Evolutionary conservation across 2,329 filamentous ascomycete genomes (phyloP).

Genomic region (Fusarium fracticaudum): DNA sequence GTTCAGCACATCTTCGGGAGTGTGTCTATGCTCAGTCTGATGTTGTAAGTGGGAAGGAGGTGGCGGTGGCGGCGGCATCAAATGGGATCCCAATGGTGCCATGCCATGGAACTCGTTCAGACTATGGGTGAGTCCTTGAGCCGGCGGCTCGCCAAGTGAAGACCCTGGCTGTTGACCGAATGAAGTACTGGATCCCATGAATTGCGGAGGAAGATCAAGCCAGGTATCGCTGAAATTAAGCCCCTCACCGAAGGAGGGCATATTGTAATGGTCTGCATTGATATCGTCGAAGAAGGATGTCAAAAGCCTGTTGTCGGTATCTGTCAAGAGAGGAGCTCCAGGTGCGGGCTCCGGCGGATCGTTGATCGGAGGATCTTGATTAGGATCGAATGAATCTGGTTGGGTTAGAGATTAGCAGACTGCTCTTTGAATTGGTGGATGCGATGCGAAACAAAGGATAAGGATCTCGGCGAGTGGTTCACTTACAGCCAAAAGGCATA

Average conservation of each 20-base stretch:
- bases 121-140: conserved; percentile 33
- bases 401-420: conserved; percentile 41
- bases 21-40: conserved; percentile 45
- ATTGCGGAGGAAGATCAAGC: conserved; percentile 69
- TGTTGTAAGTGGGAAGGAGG: conserved; percentile 39
- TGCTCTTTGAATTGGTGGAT: not conserved
- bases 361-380: conserved; percentile 57
- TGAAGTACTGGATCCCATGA: conserved; percentile 73
- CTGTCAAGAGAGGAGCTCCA: conserved; percentile 72
- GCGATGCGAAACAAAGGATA: not conserved
- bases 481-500: conserved; percentile 75
- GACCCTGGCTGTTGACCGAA: conserved; percentile 62
- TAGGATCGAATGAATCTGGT: conserved; percentile 57
- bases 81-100: conserved; percentile 41
- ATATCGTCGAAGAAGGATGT: conserved; percentile 67
- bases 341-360: conserved; percentile 70
- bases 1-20: conserved; percentile 64
- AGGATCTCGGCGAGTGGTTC: not conserved
- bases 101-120: conserved; percentile 34
- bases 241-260: conserved; percentile 60
- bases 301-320: conserved; percentile 68
- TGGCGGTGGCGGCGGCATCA: conserved; percentile 51
- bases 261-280: conserved; percentile 60
- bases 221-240: conserved; percentile 62
- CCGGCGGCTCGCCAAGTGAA: conserved; percentile 38